A percentile compares a stretch with the other conserved stretches of the same genome.
phyloP scores from a whole-genome alignment of 345 rosid species.

The Gossypium arboreum region DNA sequence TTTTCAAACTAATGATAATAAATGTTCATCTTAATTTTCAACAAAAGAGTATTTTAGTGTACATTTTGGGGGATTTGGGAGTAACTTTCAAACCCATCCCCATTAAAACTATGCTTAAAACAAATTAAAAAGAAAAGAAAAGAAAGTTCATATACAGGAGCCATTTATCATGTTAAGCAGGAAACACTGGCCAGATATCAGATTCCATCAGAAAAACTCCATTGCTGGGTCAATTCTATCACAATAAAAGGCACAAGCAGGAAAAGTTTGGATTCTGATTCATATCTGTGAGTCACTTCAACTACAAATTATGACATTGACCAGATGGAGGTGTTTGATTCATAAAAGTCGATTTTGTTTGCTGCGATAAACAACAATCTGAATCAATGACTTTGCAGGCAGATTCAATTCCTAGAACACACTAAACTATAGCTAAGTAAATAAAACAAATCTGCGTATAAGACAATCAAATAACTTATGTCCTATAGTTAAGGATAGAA shows the following conservation, averaged over 20 bases:
- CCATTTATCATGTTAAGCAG: neutral
- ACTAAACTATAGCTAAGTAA: neutral
- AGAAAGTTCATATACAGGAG: constrained; percentile 7
- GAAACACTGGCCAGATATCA: neutral
- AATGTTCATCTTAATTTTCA: neutral
- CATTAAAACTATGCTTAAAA: neutral
- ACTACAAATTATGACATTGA: neutral
- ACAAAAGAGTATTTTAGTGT: neutral
- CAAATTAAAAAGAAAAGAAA: neutral
- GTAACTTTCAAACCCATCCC: neutral
- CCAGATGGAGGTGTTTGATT: constrained; percentile 11
- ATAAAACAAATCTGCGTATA: neutral
- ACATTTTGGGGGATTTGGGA: constrained; percentile 7
- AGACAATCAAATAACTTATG: neutral
- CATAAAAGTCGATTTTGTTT: constrained; percentile 11
- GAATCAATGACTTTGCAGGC: neutral
- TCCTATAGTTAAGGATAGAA: neutral
- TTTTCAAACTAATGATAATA: neutral
- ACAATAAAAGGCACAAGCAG: neutral
- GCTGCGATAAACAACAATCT: constrained; percentile 7
- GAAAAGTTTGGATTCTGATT: neutral
- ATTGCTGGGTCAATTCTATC: neutral
- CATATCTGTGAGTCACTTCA: neutral
- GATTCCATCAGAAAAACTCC: neutral
- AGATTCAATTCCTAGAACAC: neutral